Base-by-base conservation (phyloP, 1,139 yeast genomes). In the Pichia sp. region DNA sequence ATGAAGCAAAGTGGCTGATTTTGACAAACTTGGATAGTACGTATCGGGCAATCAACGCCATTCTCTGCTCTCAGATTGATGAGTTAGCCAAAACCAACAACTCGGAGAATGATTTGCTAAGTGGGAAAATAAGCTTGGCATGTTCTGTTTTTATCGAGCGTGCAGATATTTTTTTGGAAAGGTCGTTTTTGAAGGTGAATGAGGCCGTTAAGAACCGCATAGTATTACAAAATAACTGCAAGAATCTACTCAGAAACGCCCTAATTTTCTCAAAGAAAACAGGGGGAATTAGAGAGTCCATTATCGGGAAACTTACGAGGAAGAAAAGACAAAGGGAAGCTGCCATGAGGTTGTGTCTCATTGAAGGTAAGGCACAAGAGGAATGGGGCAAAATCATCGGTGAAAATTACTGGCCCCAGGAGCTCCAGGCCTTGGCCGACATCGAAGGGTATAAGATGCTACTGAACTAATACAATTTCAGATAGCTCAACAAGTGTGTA, bases 151-250 rank as follows among this genome's bases (percentile, higher is more conserved):
- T 74, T 43, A 75, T 80, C 29, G 81, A 78, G 43, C 67, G 84
- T 53, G 75, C 82, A 1, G 85, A 81, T 63, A 71, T 79, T 5
- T 84, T 79, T 53, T 62, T 79, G n/a, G 83, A 79, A 63, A 68
- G 84, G 55, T 66, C 76, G 29, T 72, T 70, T 51, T 51, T 79
- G n/a, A 30, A 57, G 1, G 47, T 40, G 3, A 54, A 58, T 4
- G 66, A 67, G 31, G 74, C 80, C 0, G 59, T 57, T 5, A 69
- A 67, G 45, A 71, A 71, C 61, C 63, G 58, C 41, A 61, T 58
- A 1, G 62, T 75, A 0, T 66, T 81, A 23, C 52, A 70, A 2
- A 66, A 69, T 13, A 81, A 81, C 58, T 64, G 74, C 42, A 73
- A 69, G 49, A 75, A 73, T 2, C 69, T 79, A 41, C 66, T 79